These are phyloP conservation scores for Capsicum pubescens DNA, from an alignment of 257 asterid genomes.

Conservation along the genomic window DNA sequence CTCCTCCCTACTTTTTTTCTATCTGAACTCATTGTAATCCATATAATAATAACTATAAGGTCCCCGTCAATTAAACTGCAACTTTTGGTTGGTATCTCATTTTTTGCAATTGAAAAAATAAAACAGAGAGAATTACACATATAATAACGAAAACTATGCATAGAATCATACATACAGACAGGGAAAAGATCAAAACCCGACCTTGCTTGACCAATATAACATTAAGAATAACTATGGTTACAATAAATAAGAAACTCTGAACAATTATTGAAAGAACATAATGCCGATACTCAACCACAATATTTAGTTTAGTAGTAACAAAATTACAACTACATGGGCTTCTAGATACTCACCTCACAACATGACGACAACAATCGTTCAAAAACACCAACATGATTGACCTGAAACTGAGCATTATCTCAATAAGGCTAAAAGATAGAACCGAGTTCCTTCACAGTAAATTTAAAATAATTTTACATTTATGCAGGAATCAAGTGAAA, in stretches of 20 bases:
- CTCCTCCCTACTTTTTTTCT: neutral
- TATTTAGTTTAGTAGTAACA: neutral
- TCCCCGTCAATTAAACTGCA: neutral
- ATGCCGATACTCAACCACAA: slow-evolving; percentile 18
- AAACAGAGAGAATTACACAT: neutral
- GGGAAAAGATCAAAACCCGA: neutral
- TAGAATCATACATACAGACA: neutral
- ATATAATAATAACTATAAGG: neutral
- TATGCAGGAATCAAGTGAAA: slow-evolving; percentile 1
- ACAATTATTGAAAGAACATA: neutral
- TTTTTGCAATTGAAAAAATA: neutral
- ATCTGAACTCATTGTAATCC: neutral
- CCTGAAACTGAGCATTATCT: slow-evolving; percentile 53
- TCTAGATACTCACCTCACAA: slow-evolving; percentile 67
- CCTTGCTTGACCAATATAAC: neutral
- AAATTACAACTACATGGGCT: neutral
- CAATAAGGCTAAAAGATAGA: slow-evolving; percentile 22
- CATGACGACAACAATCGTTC: slow-evolving; percentile 74
- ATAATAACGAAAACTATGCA: neutral
- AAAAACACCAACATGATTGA: slow-evolving; percentile 58
- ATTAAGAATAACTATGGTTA: neutral
- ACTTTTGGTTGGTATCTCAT: neutral
- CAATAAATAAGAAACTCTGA: slow-evolving; percentile 10
- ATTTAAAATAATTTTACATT: neutral
- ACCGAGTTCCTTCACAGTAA: neutral